Evolutionary conservation across 2,329 filamentous ascomycete species (phyloP).

Genomic region (Verticillium longisporum): DNA sequence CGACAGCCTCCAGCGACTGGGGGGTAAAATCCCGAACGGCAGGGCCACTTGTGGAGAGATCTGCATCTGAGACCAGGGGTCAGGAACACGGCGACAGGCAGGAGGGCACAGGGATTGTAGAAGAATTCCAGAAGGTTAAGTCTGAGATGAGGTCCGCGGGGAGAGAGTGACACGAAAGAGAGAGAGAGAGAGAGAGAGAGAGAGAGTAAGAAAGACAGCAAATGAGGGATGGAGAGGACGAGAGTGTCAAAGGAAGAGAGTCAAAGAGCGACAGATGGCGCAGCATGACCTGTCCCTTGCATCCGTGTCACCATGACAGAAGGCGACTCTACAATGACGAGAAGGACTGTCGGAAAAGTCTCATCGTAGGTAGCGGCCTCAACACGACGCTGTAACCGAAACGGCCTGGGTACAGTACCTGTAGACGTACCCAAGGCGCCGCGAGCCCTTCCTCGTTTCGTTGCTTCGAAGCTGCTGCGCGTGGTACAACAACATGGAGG

Average conservation of each 20-base stretch:
- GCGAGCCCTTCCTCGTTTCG: no score
- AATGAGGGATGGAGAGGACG: no score
- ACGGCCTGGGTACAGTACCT: not conserved
- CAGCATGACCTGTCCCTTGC: not conserved
- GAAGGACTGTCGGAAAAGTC: no score
- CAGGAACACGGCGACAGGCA: not conserved
- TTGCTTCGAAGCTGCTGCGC: no score
- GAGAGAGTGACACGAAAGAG: not conserved
- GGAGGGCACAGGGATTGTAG: not conserved
- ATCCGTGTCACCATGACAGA: no score
- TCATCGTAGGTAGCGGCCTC: not conserved
- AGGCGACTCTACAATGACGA: no score
- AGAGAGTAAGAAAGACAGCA: not conserved
- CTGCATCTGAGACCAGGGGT: not conserved
- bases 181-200: not conserved
- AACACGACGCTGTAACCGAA: not conserved
- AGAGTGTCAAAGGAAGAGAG: not conserved
- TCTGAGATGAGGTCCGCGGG: no score
- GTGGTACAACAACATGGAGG: no score
- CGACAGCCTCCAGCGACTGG: not conserved
- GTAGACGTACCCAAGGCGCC: no score
- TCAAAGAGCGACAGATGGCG: not conserved
- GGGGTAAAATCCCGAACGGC: constrained; percentile 1
- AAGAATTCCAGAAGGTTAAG: not conserved
- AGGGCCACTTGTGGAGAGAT: constrained; percentile 3